Evolutionary conservation across 2,329 filamentous ascomycete genomes (phyloP), one percentile per base, ranked within the genome.

Genomic region (Pseudogymnoascus sp.): DNA sequence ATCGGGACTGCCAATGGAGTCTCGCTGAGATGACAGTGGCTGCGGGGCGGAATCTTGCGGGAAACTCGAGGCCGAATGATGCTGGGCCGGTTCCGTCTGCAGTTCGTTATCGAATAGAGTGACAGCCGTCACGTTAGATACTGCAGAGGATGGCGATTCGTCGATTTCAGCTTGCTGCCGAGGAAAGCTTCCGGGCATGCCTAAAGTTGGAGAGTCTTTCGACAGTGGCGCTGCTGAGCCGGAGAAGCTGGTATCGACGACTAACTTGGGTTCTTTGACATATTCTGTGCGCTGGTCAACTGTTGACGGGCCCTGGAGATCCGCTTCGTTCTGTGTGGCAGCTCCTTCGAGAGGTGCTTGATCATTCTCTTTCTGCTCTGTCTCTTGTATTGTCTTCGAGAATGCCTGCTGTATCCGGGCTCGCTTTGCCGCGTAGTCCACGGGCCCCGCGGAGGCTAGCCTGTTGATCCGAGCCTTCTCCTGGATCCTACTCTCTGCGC

Each of bases 401-500:
- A 96, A 93, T 12, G 91, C 91, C 63, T 91, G 85, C 69, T 93
- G 89, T 70, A 96, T 96, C 65, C 87, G 86, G 71, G 91, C 88
- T 69, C 92, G 83, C 60, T 91, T 84, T 68, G 90, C 89, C 65
- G 89, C 91, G 73, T 96, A 95, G 75, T 96, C 90, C 61, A 96
- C 90, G 65, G 89, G 88, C 1, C 88, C 88, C 64, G 93, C 78
- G 1, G 83, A 83, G 61, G 85, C 78, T 70, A 85, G 85, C 46
- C 66, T 72, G 46, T 68, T 66, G 72, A 69, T 61, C 81, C 80
- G 38, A 75, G 75, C 61, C 37, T 71, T 66, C 23, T 68, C 64
- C 34, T 66, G 71, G 25, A 70, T 68, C 56, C 65, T 72, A 36
- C 70, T 63, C 65, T 69, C 72, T 68, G 70, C 70, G 38, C 72